A percentile compares a stretch with the other conserved stretches of the same genome.
Evolutionary conservation across 2,329 filamentous ascomycete genomes (phyloP).

Genomic region (Colletotrichum musicola): DNA sequence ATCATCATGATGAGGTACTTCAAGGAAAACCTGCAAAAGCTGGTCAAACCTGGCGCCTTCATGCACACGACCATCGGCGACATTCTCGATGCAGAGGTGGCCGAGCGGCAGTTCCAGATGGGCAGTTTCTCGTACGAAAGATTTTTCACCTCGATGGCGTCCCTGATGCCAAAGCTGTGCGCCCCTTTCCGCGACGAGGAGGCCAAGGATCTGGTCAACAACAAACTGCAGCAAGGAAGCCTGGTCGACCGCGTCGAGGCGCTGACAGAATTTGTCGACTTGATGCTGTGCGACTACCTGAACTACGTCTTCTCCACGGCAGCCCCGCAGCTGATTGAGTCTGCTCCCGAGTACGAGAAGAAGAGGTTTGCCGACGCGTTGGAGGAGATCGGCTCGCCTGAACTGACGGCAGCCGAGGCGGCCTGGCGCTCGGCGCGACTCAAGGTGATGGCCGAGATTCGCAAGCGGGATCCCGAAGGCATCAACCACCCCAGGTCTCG

Average conservation of each 20-base stretch:
- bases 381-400: constrained; percentile 62
- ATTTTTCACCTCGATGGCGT: constrained; percentile 82
- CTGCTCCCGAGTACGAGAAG: constrained; percentile 80
- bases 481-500: constrained; percentile 72
- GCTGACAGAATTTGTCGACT: constrained; percentile 80
- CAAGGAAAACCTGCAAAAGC: constrained; percentile 77
- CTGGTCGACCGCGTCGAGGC: constrained; percentile 83
- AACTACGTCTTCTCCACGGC: constrained; percentile 83
- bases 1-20: constrained; percentile 79
- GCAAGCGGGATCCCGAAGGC: constrained; percentile 77
- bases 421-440: constrained; percentile 75
- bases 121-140: constrained; percentile 85
- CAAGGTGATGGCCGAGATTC: constrained; percentile 74
- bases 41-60: constrained; percentile 77
- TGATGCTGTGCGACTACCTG: constrained; percentile 84
- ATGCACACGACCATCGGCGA: constrained; percentile 83
- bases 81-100: constrained; percentile 79
- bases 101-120: constrained; percentile 75
- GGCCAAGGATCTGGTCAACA: constrained; percentile 75
- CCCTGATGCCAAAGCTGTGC: constrained; percentile 82
- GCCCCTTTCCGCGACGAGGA: constrained; percentile 84
- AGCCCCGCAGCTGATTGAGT: constrained; percentile 78
- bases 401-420: constrained; percentile 69
- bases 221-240: constrained; percentile 69
- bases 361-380: constrained; percentile 77